A percentile compares a stretch with the other conserved stretches of the same genome.
Conservation (phyloP, 345 rosid genomes). For the Pistacia vera region DNA sequence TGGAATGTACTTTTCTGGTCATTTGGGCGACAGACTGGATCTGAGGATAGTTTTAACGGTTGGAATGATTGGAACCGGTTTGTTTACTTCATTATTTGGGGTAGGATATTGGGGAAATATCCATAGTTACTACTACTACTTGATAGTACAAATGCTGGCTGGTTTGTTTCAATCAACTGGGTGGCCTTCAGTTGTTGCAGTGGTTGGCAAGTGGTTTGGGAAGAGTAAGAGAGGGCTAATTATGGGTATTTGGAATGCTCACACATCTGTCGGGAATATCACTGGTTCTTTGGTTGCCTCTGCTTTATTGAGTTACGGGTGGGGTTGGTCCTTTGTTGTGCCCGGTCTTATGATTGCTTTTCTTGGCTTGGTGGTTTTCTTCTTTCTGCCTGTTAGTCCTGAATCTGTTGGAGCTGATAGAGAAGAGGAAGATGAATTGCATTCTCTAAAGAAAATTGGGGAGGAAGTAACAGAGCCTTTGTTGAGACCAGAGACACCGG, state of each 20-base stretch:
- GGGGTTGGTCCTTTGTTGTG: slow-evolving; percentile 97
- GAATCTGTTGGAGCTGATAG: slow-evolving; percentile 64
- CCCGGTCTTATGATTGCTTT: slow-evolving; percentile 69
- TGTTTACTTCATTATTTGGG: slow-evolving; percentile 83
- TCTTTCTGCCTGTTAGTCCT: slow-evolving; percentile 76
- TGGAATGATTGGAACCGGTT: slow-evolving; percentile 91
- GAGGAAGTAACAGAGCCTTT: slow-evolving; percentile 54
- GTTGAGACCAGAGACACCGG: slow-evolving; percentile 39
- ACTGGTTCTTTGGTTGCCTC: slow-evolving; percentile 81
- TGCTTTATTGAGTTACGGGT: slow-evolving; percentile 72
- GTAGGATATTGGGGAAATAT: slow-evolving; percentile 75
- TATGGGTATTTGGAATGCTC: slow-evolving; percentile 99
- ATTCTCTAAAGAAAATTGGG: slow-evolving; percentile 52
- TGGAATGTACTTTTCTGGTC: slow-evolving; percentile 93
- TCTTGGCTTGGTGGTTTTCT: slow-evolving; percentile 61
- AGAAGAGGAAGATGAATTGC: slow-evolving; percentile 45
- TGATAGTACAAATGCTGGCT: slow-evolving; percentile 69
- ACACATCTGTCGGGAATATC: slow-evolving; percentile 90
- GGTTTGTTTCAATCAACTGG: slow-evolving; percentile 96
- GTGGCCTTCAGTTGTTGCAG: slow-evolving; percentile 99
- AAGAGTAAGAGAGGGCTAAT: slow-evolving; percentile 91
- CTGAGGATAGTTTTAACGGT: slow-evolving; percentile 74
- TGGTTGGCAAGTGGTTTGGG: slow-evolving; percentile 92
- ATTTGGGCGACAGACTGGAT: slow-evolving; percentile 86
- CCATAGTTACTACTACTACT: slow-evolving; percentile 72